phyloP scores from a whole-genome alignment of 2,329 filamentous ascomycete species.

The Cladophialophora immunda region DNA sequence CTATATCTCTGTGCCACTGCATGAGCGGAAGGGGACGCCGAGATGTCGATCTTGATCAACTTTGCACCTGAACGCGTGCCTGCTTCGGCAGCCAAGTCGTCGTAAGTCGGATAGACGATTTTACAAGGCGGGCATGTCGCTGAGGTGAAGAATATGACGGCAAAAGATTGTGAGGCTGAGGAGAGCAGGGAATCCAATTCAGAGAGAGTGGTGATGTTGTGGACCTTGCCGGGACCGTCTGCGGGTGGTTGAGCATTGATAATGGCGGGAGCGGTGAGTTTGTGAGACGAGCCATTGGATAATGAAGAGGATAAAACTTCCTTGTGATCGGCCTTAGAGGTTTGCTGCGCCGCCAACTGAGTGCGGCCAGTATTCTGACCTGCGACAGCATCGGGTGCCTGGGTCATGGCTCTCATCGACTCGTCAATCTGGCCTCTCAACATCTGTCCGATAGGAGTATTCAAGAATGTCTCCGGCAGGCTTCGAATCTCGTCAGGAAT shows the following conservation, averaged over 20 bases:
- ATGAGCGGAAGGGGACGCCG: constrained; percentile 60
- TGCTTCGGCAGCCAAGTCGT: constrained; percentile 78
- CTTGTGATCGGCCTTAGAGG: constrained; percentile 19
- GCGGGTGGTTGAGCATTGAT: constrained; percentile 29
- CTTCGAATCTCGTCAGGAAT: constrained; percentile 88
- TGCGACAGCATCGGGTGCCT: constrained; percentile 58
- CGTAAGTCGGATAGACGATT: constrained; percentile 80
- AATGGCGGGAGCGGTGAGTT: constrained; percentile 25
- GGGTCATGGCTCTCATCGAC: constrained; percentile 69
- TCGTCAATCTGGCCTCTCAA: constrained; percentile 77
- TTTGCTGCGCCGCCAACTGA: constrained; percentile 26
- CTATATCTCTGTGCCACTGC: constrained; percentile 71
- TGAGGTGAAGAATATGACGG: constrained; percentile 91
- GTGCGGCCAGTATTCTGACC: constrained; percentile 31
- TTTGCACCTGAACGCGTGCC: constrained; percentile 58
- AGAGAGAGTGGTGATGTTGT: constrained; percentile 65
- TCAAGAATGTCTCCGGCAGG: constrained; percentile 83
- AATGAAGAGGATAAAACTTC: constrained; percentile 11
- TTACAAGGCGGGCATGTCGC: constrained; percentile 87
- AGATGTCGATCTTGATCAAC: constrained; percentile 85
- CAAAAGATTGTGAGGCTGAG: constrained; percentile 71
- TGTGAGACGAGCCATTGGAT: constrained; percentile 24
- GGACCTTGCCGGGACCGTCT: constrained; percentile 60
- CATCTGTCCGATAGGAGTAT: constrained; percentile 89
- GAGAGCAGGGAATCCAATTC: constrained; percentile 69